These are phyloP conservation scores for Gracilaria caudata DNA, from an alignment of 23 red algal species.

Conservation along the genomic window DNA sequence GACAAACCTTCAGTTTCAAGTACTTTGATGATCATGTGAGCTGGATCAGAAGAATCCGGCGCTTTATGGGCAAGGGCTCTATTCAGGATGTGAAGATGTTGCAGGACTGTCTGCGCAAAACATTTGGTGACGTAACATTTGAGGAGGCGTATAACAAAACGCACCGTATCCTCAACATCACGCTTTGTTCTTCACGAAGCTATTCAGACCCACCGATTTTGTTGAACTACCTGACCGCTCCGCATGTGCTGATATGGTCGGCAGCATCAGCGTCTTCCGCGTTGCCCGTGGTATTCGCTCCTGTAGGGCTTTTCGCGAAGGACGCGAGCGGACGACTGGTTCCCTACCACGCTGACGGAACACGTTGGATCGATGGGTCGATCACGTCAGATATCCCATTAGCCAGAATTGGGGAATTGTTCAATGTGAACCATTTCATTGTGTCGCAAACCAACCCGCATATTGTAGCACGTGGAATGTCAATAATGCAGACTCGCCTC, in stretches of 20 bases:
- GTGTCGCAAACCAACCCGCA: constrained; percentile 96
- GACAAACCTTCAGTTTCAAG: constrained; percentile 71
- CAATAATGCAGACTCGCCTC: constrained; percentile 82
- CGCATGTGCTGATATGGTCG: constrained; percentile 96
- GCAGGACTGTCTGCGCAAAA: constrained; percentile 78
- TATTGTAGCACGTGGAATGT: constrained; percentile 61
- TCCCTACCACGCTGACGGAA: constrained; percentile 75
- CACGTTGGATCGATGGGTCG: constrained; percentile 89
- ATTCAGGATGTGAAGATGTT: constrained; percentile 86
- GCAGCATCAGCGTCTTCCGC: constrained; percentile 89
- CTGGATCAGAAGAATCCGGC: constrained; percentile 18
- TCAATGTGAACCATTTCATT: constrained; percentile 99
- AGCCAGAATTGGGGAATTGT: constrained; percentile 89
- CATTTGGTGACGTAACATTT: constrained; percentile 94
- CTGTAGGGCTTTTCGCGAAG: constrained; percentile 86
- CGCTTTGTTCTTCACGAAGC: constrained; percentile 82
- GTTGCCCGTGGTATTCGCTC: constrained; percentile 88
- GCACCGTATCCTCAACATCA: constrained; percentile 96
- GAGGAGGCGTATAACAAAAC: constrained; percentile 94
- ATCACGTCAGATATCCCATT: constrained; percentile 93
- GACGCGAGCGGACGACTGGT: constrained; percentile 69
- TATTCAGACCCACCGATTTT: constrained; percentile 77
- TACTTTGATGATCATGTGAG: constrained; percentile 78
- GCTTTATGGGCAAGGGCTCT: constrained; percentile 68
- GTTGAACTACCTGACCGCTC: constrained; percentile 96